Conservation (phyloP, 768 basidiomycete genomes). For the Rhodotorula babjevae region DNA sequence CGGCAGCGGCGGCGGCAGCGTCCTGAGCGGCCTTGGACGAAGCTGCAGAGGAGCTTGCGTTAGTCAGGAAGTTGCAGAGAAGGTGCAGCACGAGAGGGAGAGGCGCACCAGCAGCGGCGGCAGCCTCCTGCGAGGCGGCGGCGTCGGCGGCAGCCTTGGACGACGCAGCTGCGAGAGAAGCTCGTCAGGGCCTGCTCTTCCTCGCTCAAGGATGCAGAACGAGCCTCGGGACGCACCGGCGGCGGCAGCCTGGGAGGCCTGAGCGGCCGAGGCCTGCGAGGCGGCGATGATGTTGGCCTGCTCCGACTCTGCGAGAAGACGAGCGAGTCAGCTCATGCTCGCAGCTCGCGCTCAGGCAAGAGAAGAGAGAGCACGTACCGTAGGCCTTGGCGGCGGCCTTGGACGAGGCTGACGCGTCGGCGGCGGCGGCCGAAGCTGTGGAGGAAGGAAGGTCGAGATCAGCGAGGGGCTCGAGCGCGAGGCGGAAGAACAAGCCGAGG, state of each 20-base stretch:
- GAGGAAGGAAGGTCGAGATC: background rate
- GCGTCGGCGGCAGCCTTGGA: conserved; percentile 3
- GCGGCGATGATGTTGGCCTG: background rate
- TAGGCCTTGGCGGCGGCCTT: background rate
- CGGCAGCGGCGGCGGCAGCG: background rate
- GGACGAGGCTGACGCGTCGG: background rate
- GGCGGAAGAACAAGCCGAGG: background rate
- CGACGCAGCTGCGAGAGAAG: background rate
- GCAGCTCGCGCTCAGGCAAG: background rate
- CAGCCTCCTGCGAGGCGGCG: background rate
- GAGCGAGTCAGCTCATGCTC: background rate
- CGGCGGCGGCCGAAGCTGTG: background rate
- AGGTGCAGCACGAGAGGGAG: background rate
- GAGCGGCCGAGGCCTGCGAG: background rate
- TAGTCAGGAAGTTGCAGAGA: too few relatives aligned
- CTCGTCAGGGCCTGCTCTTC: background rate
- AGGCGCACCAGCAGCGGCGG: background rate
- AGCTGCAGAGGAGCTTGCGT: too few relatives aligned
- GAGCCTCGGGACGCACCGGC: background rate
- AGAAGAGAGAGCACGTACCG: background rate
- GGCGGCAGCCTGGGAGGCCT: background rate
- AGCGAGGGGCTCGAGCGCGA: background rate
- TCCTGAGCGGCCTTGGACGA: too few relatives aligned
- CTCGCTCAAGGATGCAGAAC: background rate
- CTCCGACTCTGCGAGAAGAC: background rate